Conservation (phyloP, 1,284 basidiomycete genomes). For the Tilletia caries region DNA sequence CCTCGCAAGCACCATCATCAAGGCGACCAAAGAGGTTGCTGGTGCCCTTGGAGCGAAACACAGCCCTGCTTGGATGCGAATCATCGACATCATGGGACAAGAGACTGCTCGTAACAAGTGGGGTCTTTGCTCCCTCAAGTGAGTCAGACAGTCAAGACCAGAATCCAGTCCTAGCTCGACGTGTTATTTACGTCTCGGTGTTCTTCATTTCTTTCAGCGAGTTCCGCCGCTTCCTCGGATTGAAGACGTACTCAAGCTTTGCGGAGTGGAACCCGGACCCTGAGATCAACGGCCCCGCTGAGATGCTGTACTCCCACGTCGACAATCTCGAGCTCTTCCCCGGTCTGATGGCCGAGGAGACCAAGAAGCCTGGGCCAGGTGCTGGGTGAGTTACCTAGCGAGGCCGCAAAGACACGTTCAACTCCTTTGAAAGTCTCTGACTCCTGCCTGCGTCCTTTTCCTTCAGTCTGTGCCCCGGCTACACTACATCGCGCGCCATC, state of each 20-base stretch:
- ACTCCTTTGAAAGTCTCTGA: too few species aligned
- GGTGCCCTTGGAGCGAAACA: slow-evolving; percentile 73
- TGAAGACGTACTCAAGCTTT: slow-evolving; percentile 56
- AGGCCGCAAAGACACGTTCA: too few species aligned
- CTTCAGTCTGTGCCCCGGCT: slow-evolving; percentile 69
- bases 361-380: slow-evolving; percentile 6
- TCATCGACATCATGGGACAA: slow-evolving; percentile 79
- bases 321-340: slow-evolving; percentile 75
- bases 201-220: slow-evolving; percentile 56
- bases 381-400: slow-evolving; percentile 6
- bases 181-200: neutral
- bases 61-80: slow-evolving; percentile 69
- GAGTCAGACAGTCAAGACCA: too few species aligned
- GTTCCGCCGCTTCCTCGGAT: slow-evolving; percentile 61
- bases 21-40: slow-evolving; percentile 63
- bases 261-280: slow-evolving; percentile 77
- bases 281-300: slow-evolving; percentile 69
- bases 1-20: slow-evolving; percentile 59
- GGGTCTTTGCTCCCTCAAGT: slow-evolving; percentile 76
- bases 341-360: slow-evolving; percentile 25
- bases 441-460: slow-evolving; percentile 48
- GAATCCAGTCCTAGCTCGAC: too few species aligned
- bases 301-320: slow-evolving; percentile 61
- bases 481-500: slow-evolving; percentile 80
- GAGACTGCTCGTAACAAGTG: slow-evolving; percentile 67